These are phyloP conservation scores for Xylariaceae sp. DNA, from an alignment of 2,329 filamentous ascomycete species.

Conservation along the genomic window DNA sequence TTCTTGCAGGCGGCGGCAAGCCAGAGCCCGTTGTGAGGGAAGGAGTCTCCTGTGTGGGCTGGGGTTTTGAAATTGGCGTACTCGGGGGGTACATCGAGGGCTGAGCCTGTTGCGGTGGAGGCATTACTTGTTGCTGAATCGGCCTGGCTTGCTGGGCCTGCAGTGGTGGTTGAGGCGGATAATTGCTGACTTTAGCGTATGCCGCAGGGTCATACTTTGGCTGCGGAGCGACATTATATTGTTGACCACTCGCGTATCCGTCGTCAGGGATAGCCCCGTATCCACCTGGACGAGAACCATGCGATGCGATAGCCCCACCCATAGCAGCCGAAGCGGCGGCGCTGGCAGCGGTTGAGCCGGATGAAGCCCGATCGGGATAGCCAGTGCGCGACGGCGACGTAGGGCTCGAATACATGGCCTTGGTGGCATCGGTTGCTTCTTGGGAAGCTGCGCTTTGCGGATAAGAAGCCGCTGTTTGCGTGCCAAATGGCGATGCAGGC, in stretches of 20 bases:
- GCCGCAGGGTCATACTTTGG: slow-evolving; percentile 72
- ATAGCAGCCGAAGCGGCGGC: slow-evolving; percentile 51
- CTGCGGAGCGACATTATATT: slow-evolving; percentile 38
- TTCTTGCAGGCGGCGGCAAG: slow-evolving; percentile 40
- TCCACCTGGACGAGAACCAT: slow-evolving; percentile 28
- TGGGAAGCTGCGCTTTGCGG: slow-evolving; percentile 37
- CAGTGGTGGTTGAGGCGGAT: slow-evolving; percentile 39
- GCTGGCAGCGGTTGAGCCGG: slow-evolving; percentile 50
- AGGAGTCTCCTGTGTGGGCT: slow-evolving; percentile 35
- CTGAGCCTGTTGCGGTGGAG: slow-evolving; percentile 28
- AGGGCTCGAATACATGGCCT: slow-evolving; percentile 54
- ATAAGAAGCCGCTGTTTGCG: slow-evolving; percentile 25
- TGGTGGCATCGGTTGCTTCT: slow-evolving; percentile 59
- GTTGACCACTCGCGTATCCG: slow-evolving; percentile 25
- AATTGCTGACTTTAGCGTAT: slow-evolving; percentile 60
- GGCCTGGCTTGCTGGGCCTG: slow-evolving; percentile 37
- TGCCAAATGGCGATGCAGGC: slow-evolving; percentile 27
- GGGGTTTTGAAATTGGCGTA: slow-evolving; percentile 36
- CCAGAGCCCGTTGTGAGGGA: slow-evolving; percentile 32
- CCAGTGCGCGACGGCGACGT: slow-evolving; percentile 45
- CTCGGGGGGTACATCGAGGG: slow-evolving; percentile 32
- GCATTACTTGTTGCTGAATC: slow-evolving; percentile 31
- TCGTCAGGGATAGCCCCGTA: slow-evolving; percentile 30
- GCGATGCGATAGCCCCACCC: slow-evolving; percentile 41
- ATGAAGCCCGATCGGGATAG: slow-evolving; percentile 50